Base-by-base conservation (phyloP, 768 basidiomycete genomes). In the Lactarius hatsudake region DNA sequence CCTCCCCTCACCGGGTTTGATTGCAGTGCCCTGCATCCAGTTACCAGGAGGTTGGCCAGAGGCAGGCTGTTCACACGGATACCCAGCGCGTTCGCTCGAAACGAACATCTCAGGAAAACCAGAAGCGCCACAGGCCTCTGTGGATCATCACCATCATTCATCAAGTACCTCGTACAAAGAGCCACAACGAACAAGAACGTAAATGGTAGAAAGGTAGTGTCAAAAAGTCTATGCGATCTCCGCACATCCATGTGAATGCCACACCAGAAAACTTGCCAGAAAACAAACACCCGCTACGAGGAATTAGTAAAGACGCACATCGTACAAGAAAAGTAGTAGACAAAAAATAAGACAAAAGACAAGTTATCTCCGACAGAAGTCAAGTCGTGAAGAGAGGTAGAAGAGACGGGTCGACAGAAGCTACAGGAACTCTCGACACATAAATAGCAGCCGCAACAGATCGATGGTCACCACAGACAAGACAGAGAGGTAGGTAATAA, bases 351-450 rank as follows among this genome's bases (percentile, higher is more conserved):
- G 56, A 57, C 30, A 48, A 15, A 38, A 34, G 7, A 59, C 43
- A 55, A 63, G 30, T 55, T 51, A 60, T 64, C 40, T 60, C 62
- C 48, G 38, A 61, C 62, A 55, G 42, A 40, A 23, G 23, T 8
- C 66, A 55, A 42, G 53, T 63, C 67, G 60, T 68, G 59, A 68
- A 56, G 36, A 32, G 17, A 63, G 6, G 23, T 3, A 42, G 48
- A 28, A 45, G 38, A 34, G 42, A 55, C 60, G 60, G 42, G 67
- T 64, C 59, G 54, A 51, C 59, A 68, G 53, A 55, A 64, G 67
- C 67, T 68, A 68, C 67, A 64, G 26, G 42, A 64, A 64, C 67
- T 56, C 66, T 56, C 54, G 59, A 61, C 62, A 34, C 67, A 61
- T 68, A 64, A 64, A 68, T 68, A 64, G 30, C 26, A 38, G 59